Evolutionary conservation across 1,284 basidiomycete species (phyloP), one percentile per base, ranked within the genome.

Genomic region (Cyathus olla): DNA sequence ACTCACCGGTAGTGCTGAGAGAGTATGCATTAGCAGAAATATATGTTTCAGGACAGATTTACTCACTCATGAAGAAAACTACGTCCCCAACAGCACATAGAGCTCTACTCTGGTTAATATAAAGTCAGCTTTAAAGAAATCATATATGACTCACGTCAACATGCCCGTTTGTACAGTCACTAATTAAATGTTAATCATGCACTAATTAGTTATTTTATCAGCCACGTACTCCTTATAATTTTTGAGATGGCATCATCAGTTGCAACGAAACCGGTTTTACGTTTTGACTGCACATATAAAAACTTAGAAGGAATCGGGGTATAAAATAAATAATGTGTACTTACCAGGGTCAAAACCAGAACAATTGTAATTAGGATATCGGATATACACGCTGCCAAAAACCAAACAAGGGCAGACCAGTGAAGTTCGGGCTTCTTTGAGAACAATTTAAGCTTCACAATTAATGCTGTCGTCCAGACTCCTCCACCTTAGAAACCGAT

Each of bases 111-210:
- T n/a, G n/a, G n/a, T n/a, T 55, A 26, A 55, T 62, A 39, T 46
- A 3, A 44, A 39, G 22, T 57, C 6, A 31, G 27, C 24, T 35
- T 15, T 31, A 29, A 49, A 44, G 24, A 47, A 61, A 31, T 19
- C 8, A 17, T 11, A 42, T 31, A 1, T 37, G 42, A 65, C 62
- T 11, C 66, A 83, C 81, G 82, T 84, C 62, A 84, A 63, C 71
- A 83, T 76, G 44, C 82, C 82, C 2, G 83, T 85, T 60, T 84
- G 83, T 13, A 85, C 80, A 2, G 83, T 84, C 76, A 83, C 83
- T 85, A 40, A 39, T 50, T 13, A 28, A 46, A 13, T 55, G 28
- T n/a, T 6, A 52, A 27, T 40, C 31, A 28, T 29, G 24, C 26
- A 51, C 8, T 3, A 39, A 53, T n/a, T n/a, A n/a, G n/a, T n/a